phyloP scores from a whole-genome alignment of 805 yeast genomes.

The Kluyveromyces nonfermentans region DNA sequence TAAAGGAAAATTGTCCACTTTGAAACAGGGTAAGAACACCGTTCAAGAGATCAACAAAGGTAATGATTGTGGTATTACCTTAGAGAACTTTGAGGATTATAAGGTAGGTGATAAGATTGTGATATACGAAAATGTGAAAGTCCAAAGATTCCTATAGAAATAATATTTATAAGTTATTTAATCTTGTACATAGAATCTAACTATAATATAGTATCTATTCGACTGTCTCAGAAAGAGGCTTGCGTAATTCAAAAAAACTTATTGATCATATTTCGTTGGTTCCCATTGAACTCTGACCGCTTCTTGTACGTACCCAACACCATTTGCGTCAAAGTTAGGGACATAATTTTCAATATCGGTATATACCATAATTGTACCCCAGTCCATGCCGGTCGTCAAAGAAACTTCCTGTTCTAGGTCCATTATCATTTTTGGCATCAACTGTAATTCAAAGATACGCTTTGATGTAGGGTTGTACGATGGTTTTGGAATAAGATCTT shows the following conservation, averaged over 20 bases:
- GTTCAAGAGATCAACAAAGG: conserved; percentile 73
- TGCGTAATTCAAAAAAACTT: conserved; percentile 1
- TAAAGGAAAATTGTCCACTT: conserved; percentile 56
- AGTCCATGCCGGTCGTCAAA: conserved; percentile 78
- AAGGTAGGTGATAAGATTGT: conserved; percentile 69
- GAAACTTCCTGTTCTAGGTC: conserved; percentile 54
- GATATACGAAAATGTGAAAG: conserved; percentile 55
- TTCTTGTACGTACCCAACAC: conserved; percentile 76
- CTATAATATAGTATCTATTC: conserved; percentile 2
- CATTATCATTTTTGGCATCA: conserved; percentile 89
- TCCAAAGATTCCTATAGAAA: conserved; percentile 42
- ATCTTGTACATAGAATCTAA: conserved; percentile 1
- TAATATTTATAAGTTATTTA: conserved; percentile 4
- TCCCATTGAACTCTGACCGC: conserved; percentile 89
- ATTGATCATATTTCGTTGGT: conserved; percentile 8
- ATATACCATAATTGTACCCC: conserved; percentile 88
- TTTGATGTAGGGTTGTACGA: conserved; percentile 48
- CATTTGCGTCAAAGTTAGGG: conserved; percentile 47
- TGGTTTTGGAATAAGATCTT: conserved; percentile 44
- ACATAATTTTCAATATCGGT: conserved; percentile 62
- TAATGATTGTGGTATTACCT: conserved; percentile 79
- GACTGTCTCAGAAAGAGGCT: not conserved
- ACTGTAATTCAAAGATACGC: conserved; percentile 73
- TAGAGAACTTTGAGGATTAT: conserved; percentile 54
- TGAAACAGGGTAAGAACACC: conserved; percentile 78